phyloP scores from a whole-genome alignment of 352 stramenopile species.

The Thraustochytrium striatum region DNA sequence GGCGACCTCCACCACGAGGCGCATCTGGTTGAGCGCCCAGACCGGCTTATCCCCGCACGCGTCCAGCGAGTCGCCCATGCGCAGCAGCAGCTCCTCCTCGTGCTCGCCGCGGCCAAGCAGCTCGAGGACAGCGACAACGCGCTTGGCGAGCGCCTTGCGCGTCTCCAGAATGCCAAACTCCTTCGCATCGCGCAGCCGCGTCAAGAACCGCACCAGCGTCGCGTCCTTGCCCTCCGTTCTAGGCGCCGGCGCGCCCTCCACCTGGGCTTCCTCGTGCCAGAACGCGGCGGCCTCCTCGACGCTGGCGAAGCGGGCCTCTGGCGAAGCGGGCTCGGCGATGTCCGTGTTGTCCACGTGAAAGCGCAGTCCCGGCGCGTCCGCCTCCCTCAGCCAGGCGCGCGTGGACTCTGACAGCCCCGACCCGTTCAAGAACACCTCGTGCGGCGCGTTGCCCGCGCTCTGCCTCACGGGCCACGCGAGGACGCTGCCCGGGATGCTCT shows the following conservation, averaged over 20 bases:
- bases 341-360: too few species aligned
- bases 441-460: too few species aligned
- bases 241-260: neutral
- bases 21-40: slow-evolving; percentile 34
- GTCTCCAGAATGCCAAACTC: neutral
- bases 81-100: neutral
- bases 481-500: too few species aligned
- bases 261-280: neutral
- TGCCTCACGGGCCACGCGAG: too few species aligned
- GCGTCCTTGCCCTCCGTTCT: neutral
- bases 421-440: too few species aligned
- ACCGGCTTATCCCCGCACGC: slow-evolving; percentile 32
- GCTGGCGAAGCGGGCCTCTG: slow-evolving; percentile 1
- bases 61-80: slow-evolving; percentile 25
- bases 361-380: too few species aligned
- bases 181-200: slow-evolving; percentile 25
- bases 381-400: too few species aligned
- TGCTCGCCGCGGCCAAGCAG: neutral
- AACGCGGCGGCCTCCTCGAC: slow-evolving; percentile 11
- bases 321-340: too few species aligned
- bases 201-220: neutral
- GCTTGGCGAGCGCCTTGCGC: slow-evolving; percentile 1
- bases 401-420: too few species aligned
- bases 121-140: slow-evolving; percentile 1
- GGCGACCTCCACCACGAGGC: neutral